Evolutionary conservation across 1,284 basidiomycete species (phyloP).

Genomic region (Salmacisia buchloeana): DNA sequence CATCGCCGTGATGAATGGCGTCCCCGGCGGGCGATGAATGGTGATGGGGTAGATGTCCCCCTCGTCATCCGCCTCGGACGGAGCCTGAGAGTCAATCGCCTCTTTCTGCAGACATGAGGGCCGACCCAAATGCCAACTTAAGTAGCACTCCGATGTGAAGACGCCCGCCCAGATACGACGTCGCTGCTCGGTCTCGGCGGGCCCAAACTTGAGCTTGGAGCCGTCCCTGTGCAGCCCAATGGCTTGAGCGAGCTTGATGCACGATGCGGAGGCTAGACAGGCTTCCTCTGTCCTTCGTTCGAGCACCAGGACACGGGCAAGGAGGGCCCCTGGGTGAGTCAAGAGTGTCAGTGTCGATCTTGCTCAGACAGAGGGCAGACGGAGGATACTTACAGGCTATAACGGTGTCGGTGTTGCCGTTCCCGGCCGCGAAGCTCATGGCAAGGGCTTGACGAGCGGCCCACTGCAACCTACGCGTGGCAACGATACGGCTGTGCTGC

Average conservation of each 20-base stretch:
- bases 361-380: neutral
- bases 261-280: neutral
- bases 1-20: neutral
- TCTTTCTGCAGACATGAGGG: neutral
- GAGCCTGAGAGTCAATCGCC: neutral
- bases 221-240: slow-evolving; percentile 88
- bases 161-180: slow-evolving; percentile 88
- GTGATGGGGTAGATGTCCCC: neutral
- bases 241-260: slow-evolving; percentile 63
- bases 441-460: slow-evolving; percentile 17
- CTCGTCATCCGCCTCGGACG: neutral
- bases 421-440: slow-evolving; percentile 9
- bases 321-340: neutral
- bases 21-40: neutral
- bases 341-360: neutral
- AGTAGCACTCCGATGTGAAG: slow-evolving; percentile 53
- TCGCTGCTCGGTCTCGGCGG: slow-evolving; percentile 77
- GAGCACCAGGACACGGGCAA: neutral
- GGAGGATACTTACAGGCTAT: neutral
- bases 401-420: neutral
- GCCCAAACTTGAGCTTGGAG: slow-evolving; percentile 58
- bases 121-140: slow-evolving; percentile 6
- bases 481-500: neutral
- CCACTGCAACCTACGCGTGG: slow-evolving; percentile 12
- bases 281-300: slow-evolving; percentile 2